Evolutionary conservation across 768 basidiomycete genomes (phyloP), one percentile per base, ranked within the genome.

Genomic region (Omphalotus guepiniiformis): DNA sequence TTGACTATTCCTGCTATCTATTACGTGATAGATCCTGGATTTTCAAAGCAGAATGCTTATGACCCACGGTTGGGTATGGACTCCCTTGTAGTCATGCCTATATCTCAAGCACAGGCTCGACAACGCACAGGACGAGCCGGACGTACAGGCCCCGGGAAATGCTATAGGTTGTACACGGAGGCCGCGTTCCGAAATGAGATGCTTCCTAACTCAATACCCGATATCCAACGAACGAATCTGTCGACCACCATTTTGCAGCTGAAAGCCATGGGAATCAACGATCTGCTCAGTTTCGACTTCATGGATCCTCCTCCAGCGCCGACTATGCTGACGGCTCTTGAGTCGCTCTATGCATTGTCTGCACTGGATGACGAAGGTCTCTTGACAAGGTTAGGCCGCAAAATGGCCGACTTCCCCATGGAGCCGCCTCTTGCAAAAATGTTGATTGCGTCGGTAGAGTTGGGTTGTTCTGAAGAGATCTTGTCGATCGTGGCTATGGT

Each of bases 371-470:
- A 98, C 54, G 96, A 99, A 69, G 96, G 96, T 4, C 71, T 98
- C 5, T 69, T 99, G 59, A 99, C 96, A 1, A 80, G 92, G 22
- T 71, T 99, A 7, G 96, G 96, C 2, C 80, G 96, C 48, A 98
- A 99, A 69, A 98, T 99, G 96, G 95, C 96, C 1, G 96, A 99
- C 64, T 97, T 98, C 69, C 96, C 96, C 11, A 92, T 98, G 85
- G 94, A 98, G 49, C 96, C 95, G 4, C 82, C 92, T 1, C 67
- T 93, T 37, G 93, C 95, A 3, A 99, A 98, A 70, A 99, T 96
- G 94, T 68, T 99, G 39, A 98, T 98, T 61, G 92, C 93, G 3
- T 96, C 93, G 1, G 94, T 97, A 9, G 96, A 98, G 59, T 77
- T 96, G 43, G 93, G 93, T 9, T 99, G 96, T 61, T 99, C 96